Conservation (phyloP, 495 filamentous ascomycete genomes). For the Lasiosphaeria ovina region DNA sequence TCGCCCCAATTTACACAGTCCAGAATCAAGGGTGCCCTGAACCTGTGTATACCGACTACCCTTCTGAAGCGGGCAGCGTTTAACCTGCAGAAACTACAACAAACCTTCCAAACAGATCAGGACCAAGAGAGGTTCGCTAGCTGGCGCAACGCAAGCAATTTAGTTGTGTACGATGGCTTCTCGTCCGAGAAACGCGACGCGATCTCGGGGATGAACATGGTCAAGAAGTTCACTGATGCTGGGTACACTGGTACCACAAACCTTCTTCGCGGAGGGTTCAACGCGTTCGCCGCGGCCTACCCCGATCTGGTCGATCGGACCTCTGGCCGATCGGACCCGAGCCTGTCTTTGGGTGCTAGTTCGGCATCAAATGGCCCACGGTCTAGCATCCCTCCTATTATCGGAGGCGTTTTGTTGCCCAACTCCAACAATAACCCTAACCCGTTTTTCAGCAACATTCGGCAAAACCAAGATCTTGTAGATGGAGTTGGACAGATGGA, state of each 20-base stretch:
- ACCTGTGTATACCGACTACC: conserved; percentile 94
- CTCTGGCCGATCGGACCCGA: conserved; percentile 36
- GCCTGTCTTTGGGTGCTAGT: conserved; percentile 32
- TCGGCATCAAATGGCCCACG: conserved; percentile 28
- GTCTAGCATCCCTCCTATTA: conserved; percentile 66
- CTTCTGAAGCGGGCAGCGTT: conserved; percentile 88
- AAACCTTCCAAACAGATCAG: conserved; percentile 75
- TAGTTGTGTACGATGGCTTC: conserved; percentile 82
- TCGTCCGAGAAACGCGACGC: conserved; percentile 79
- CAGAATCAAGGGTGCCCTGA: conserved; percentile 74
- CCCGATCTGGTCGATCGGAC: conserved; percentile 49
- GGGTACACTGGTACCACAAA: conserved; percentile 72
- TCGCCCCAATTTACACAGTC: conserved; percentile 76
- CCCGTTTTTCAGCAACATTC: conserved; percentile 93
- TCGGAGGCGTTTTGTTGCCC: conserved; percentile 85
- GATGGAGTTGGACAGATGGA: conserved; percentile 91
- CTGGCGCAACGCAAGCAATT: conserved; percentile 71
- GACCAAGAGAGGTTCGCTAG: conserved; percentile 72
- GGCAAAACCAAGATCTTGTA: conserved; percentile 94
- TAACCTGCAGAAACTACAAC: conserved; percentile 82
- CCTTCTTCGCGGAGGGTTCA: conserved; percentile 65
- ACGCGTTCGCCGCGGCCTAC: conserved; percentile 46
- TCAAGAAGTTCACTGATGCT: conserved; percentile 88
- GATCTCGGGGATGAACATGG: conserved; percentile 68
- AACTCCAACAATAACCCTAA: conserved; percentile 63